Base-by-base conservation (phyloP, 495 filamentous ascomycete species). In the Evernia prunastri region DNA sequence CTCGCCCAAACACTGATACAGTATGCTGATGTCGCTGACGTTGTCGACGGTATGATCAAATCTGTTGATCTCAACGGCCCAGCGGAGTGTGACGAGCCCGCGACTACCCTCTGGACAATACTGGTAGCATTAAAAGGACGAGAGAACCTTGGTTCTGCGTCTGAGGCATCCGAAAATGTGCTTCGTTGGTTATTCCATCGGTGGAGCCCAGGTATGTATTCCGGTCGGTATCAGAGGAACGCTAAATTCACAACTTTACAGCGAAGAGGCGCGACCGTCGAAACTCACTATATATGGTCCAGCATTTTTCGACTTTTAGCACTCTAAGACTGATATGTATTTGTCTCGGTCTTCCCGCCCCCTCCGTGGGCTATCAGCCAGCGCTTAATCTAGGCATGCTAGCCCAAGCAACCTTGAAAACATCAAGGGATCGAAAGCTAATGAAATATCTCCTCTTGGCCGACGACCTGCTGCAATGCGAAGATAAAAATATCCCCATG, bases 51-150 rank as follows among this genome's bases (percentile, higher is more conserved):
- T 42, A 88, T 94, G 69, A 77, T 94, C 42, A 79, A 82, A 11
- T 87, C 87, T 20, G 83, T 87, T 58, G 91, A 92, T 65, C 78
- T 94, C 53, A 92, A 87, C 71, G 91, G 92, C 0, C 95, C 92
- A 4, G 86, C 86, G 27, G 70, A 85, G 27, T 78, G 96, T n/a
- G 85, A 87, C 9, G 94, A 97, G 70, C 84, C 89, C 36, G 86
- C 89, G 35, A 74, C 93, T n/a, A 79, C 79, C 4, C 71, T 96
- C 37, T 92, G 92, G 88, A 76, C 81, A 11, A 82, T 80, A 49
- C 64, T 92, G 63, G 76, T 84, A 56, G 83, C 81, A 67, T 78
- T 81, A 61, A 83, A 78, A 65, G 83, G 82, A 61, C 73, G 77
- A 63, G 82, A 87, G 59, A 84, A 87, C 45, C 86, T 89, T 9